Conservation (phyloP, 2,329 filamentous ascomycete species). For the Dactylellina drechsleri region DNA sequence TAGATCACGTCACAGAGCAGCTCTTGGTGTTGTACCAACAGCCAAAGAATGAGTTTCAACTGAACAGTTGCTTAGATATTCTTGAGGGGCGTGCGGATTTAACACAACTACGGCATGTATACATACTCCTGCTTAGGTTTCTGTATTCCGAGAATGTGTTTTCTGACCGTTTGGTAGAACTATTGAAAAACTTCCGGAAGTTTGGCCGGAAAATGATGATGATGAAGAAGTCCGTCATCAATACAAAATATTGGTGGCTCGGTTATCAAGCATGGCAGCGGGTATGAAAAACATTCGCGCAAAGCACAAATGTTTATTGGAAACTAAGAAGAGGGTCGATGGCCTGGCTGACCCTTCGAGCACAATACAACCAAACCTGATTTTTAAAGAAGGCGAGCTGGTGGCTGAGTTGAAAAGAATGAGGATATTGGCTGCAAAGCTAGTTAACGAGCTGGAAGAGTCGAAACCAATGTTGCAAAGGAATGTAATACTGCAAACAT, state of each 20-base stretch:
- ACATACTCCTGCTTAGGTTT: no score
- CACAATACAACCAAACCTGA: slow-evolving; percentile 76
- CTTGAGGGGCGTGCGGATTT: slow-evolving; percentile 32
- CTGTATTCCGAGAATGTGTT: neutral
- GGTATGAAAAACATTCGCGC: slow-evolving; percentile 68
- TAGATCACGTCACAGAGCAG: slow-evolving; percentile 77
- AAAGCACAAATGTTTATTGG: slow-evolving; percentile 67
- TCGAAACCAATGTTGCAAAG: neutral
- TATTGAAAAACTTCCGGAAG: slow-evolving; percentile 56
- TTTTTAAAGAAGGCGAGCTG: slow-evolving; percentile 87
- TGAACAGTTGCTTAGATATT: slow-evolving; percentile 56
- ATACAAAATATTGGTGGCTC: slow-evolving; percentile 76
- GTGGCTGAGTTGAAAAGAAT: slow-evolving; percentile 84
- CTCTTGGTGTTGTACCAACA: slow-evolving; percentile 71
- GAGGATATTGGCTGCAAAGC: slow-evolving; percentile 71
- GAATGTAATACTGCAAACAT: neutral
- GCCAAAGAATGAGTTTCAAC: slow-evolving; percentile 62
- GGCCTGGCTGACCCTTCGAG: slow-evolving; percentile 81
- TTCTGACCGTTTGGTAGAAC: slow-evolving; percentile 49
- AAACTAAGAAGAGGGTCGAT: slow-evolving; percentile 72
- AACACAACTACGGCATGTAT: slow-evolving; percentile 26
- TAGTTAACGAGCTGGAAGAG: slow-evolving; percentile 67
- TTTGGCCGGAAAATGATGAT: slow-evolving; percentile 14
- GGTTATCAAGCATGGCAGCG: slow-evolving; percentile 66
- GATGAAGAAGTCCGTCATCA: slow-evolving; percentile 84